phyloP scores from a whole-genome alignment of 257 asterid genomes.

The Thymus mandschuricus region DNA sequence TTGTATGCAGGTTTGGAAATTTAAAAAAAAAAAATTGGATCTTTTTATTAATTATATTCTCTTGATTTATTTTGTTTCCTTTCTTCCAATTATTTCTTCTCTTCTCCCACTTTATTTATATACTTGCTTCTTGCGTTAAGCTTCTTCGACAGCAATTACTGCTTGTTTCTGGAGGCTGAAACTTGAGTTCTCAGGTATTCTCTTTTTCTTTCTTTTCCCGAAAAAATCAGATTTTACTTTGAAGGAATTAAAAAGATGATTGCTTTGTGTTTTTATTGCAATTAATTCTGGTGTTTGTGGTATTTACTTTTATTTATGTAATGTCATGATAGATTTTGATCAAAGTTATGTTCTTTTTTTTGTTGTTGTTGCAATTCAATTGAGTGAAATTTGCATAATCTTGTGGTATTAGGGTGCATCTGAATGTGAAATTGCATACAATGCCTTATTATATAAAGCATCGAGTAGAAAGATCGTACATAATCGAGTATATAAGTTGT shows the following conservation, averaged over 20 bases:
- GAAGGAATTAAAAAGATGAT: not conserved
- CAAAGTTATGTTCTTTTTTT: not conserved
- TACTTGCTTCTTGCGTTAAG: constrained; percentile 20
- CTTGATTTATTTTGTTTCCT: constrained; percentile 33
- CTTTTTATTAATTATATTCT: constrained; percentile 7
- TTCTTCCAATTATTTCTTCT: not conserved
- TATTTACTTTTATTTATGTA: not conserved
- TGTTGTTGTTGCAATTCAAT: not conserved
- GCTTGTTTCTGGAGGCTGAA: constrained; percentile 28
- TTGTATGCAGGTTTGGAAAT: constrained; percentile 21
- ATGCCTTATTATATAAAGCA: not conserved
- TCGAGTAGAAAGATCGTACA: not conserved
- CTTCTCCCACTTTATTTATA: not conserved
- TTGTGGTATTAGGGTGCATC: not conserved
- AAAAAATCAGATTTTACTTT: not conserved
- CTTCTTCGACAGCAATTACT: constrained; percentile 17
- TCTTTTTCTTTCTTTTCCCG: too few relatives aligned
- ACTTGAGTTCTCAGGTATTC: constrained; percentile 38
- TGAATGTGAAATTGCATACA: not conserved
- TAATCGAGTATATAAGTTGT: not conserved
- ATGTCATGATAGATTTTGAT: constrained; percentile 5
- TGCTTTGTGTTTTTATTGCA: not conserved
- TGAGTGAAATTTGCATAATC: not conserved
- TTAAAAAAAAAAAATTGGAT: not conserved
- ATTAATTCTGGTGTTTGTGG: not conserved